These are phyloP conservation scores for Sporobolomyces pararoseus DNA, from an alignment of 768 basidiomycete species.

Conservation along the genomic window DNA sequence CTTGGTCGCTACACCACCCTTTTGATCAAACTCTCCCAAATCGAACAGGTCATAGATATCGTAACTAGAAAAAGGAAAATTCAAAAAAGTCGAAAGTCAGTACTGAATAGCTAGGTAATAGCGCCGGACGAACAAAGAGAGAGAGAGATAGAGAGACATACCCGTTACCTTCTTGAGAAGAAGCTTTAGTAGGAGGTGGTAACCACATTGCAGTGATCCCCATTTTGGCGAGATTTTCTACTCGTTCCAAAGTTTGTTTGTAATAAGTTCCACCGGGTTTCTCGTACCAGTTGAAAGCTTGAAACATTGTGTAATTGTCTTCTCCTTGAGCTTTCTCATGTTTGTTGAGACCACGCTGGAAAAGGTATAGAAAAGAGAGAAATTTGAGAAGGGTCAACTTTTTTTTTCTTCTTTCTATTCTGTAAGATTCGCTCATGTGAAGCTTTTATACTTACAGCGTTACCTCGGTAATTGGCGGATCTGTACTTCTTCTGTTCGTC, in stretches of 20 bases:
- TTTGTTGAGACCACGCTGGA: conserved; percentile 33
- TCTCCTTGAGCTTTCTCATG: conserved; percentile 20
- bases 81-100: too few relatives aligned
- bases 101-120: too few relatives aligned
- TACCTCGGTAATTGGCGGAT: conserved; percentile 25
- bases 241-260: conserved; percentile 47
- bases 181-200: conserved; percentile 50
- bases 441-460: conserved; percentile 14
- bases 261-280: conserved; percentile 48
- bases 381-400: neutral
- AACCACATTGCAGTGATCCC: conserved; percentile 53
- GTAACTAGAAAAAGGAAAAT: too few relatives aligned
- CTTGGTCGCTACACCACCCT: conserved; percentile 49
- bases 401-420: neutral
- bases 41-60: conserved; percentile 50
- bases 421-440: neutral
- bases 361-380: too few relatives aligned
- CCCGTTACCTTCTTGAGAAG: conserved; percentile 48
- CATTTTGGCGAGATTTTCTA: conserved; percentile 47
- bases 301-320: conserved; percentile 39
- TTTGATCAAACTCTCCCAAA: conserved; percentile 51
- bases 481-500: conserved; percentile 20
- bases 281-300: conserved; percentile 42
- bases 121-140: too few relatives aligned
- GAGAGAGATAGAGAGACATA: too few relatives aligned